Evolutionary conservation across 345 rosid genomes (phyloP).

Genomic region (Pseudoturritis turrita): DNA sequence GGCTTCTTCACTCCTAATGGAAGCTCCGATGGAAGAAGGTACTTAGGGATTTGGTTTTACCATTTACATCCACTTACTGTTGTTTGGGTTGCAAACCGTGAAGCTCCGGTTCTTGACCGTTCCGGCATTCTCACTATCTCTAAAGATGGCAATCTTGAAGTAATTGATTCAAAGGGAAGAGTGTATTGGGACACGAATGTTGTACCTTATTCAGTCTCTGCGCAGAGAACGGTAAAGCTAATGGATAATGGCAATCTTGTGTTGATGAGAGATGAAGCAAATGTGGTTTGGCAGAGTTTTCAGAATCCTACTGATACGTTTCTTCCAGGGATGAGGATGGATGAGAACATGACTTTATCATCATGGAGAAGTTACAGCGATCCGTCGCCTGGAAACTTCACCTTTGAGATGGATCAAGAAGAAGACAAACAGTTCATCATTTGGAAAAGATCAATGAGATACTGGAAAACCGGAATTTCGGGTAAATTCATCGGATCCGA

Average conservation of each 20-base stretch:
- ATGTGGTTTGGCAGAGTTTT: constrained; percentile 44
- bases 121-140: constrained; percentile 4
- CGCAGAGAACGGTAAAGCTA: constrained; percentile 20
- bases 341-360: constrained; percentile 28
- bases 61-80: constrained; percentile 18
- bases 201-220: background rate
- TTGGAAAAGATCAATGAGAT: constrained; percentile 33
- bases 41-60: constrained; percentile 46
- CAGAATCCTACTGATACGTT: constrained; percentile 52
- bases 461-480: constrained; percentile 46
- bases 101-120: constrained; percentile 20
- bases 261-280: constrained; percentile 16
- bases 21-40: constrained; percentile 28
- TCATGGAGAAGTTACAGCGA: constrained; percentile 54
- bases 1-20: constrained; percentile 51
- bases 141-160: constrained; percentile 32
- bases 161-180: constrained; percentile 29
- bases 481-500: constrained; percentile 33
- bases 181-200: constrained; percentile 22
- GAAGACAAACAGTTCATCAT: constrained; percentile 32
- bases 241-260: constrained; percentile 44
- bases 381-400: constrained; percentile 59
- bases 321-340: constrained; percentile 59
- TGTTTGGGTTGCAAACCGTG: constrained; percentile 51
- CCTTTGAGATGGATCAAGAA: constrained; percentile 41